Conservation (phyloP, 345 rosid species). For the Sonneratia caseolaris region DNA sequence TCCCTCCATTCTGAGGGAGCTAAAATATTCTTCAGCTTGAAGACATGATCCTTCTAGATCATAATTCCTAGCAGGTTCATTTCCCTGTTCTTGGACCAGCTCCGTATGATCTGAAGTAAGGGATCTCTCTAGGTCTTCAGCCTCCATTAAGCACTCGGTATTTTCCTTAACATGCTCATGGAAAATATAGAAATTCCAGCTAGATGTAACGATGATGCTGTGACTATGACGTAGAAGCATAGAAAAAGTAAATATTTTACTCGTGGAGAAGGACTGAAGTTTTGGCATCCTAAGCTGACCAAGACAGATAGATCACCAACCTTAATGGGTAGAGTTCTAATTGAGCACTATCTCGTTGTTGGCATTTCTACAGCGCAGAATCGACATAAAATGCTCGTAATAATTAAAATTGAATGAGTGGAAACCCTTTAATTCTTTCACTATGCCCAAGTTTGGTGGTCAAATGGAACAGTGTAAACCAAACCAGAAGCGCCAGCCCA, state of each 20-base stretch:
- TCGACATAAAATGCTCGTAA: background rate
- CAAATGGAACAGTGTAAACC: background rate
- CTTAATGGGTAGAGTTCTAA: background rate
- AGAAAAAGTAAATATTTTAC: background rate
- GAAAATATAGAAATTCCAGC: background rate
- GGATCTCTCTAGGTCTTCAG: slow-evolving; percentile 60
- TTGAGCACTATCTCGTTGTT: background rate
- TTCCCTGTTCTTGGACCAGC: slow-evolving; percentile 32
- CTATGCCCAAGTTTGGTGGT: background rate
- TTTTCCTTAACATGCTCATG: background rate
- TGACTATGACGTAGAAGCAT: background rate
- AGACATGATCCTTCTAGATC: slow-evolving; percentile 62
- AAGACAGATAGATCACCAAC: background rate
- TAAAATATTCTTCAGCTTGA: slow-evolving; percentile 51
- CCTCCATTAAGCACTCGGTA: slow-evolving; percentile 16
- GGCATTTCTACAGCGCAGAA: too few species aligned
- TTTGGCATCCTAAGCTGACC: background rate
- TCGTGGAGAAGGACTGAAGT: background rate
- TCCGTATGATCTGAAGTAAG: slow-evolving; percentile 47
- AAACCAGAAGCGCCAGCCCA: too few species aligned
- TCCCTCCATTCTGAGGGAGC: slow-evolving; percentile 37
- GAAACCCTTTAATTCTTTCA: background rate
- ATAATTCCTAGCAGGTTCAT: slow-evolving; percentile 43
- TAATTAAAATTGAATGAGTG: background rate
- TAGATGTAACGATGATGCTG: background rate